Percentiles rank a stretch among this genome's conserved stretches.
phyloP scores from a whole-genome alignment of 2,329 filamentous ascomycete species.

The Grosmannia serpens region DNA sequence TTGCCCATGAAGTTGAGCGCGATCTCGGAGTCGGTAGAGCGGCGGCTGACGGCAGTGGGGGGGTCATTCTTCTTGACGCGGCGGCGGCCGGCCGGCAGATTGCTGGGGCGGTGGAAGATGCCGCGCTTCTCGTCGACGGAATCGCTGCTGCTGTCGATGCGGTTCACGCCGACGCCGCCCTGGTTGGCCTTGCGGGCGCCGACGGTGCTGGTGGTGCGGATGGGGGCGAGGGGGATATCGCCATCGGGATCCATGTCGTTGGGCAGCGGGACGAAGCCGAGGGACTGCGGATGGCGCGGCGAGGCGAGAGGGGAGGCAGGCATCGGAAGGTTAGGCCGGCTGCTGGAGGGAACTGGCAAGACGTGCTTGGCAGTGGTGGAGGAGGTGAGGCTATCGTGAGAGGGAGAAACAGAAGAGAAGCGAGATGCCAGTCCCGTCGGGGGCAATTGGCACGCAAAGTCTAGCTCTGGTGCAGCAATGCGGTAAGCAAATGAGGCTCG shows the following conservation, averaged over 20 bases:
- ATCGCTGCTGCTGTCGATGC: constrained; percentile 9
- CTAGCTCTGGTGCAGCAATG: background rate
- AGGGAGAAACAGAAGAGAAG: background rate
- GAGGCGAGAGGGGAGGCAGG: constrained; percentile 10
- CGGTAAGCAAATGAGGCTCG: background rate
- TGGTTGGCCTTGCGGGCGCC: constrained; percentile 30
- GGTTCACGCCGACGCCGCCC: constrained; percentile 15
- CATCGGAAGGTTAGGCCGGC: constrained; percentile 2
- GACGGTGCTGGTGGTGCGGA: constrained; percentile 42
- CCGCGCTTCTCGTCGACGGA: constrained; percentile 31
- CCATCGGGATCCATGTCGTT: constrained; percentile 18
- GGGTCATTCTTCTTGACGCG: constrained; percentile 30
- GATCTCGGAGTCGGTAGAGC: constrained; percentile 35
- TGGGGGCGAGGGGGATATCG: constrained; percentile 43
- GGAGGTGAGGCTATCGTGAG: background rate
- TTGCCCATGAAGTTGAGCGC: constrained; percentile 54
- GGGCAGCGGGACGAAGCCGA: constrained; percentile 14
- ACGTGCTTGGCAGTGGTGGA: background rate
- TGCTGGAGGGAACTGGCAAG: background rate
- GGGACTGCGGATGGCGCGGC: constrained; percentile 12
- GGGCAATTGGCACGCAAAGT: background rate
- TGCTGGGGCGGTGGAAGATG: constrained; percentile 23
- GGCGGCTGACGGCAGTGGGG: constrained; percentile 20
- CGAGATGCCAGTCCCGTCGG: background rate
- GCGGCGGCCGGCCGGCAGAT: constrained; percentile 34